These are phyloP conservation scores for Russula olivacea DNA, from an alignment of 768 basidiomycete genomes.

Conservation along the genomic window DNA sequence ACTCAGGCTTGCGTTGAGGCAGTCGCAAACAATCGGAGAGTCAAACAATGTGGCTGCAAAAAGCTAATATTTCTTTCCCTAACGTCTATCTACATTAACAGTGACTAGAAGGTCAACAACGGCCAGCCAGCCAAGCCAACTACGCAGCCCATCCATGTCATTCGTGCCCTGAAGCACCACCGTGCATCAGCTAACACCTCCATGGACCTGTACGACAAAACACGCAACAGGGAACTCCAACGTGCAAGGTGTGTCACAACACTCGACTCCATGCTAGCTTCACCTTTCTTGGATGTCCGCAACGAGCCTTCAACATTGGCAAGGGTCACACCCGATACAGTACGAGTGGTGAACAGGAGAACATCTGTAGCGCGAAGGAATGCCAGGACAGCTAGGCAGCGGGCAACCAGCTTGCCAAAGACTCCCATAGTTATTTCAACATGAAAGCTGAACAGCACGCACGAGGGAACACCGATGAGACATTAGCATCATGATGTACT, in stretches of 20 bases:
- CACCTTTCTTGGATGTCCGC: no score
- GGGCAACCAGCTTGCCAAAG: background rate
- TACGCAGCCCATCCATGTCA: background rate
- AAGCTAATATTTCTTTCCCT: conserved; percentile 17
- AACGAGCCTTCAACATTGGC: background rate
- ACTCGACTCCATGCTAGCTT: background rate
- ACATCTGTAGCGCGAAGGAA: background rate
- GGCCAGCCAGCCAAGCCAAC: background rate
- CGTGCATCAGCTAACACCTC: background rate
- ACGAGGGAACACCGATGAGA: background rate
- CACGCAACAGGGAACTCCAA: background rate
- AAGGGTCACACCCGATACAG: background rate
- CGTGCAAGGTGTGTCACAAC: no score
- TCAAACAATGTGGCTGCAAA: conserved; percentile 32
- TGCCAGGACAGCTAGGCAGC: background rate
- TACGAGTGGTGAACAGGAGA: background rate
- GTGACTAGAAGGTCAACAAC: background rate
- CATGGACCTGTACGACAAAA: background rate
- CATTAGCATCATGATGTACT: background rate
- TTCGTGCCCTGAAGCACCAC: background rate
- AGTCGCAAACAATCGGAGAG: conserved; percentile 30
- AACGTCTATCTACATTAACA: conserved; percentile 17
- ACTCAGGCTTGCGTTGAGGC: conserved; percentile 4
- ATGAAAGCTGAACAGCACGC: background rate
- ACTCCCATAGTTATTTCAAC: background rate